These are phyloP conservation scores for Verticillium alfalfae DNA, from an alignment of 2,329 filamentous ascomycete genomes.

Conservation along the genomic window DNA sequence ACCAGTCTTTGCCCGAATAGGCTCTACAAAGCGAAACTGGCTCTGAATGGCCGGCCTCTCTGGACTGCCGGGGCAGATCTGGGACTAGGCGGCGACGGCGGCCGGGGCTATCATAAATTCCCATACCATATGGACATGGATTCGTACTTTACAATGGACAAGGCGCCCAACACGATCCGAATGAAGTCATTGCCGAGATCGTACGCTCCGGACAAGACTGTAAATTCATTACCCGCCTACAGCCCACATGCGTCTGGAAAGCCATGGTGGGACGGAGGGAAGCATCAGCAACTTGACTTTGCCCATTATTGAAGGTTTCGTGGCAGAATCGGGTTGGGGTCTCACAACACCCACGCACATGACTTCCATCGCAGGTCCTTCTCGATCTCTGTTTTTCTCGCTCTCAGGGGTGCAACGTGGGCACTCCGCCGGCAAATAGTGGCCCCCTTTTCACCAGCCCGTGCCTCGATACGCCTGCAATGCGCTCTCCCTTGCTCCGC, in stretches of 20 bases:
- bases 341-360: not conserved
- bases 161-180: not conserved
- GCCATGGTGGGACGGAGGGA: too few species aligned
- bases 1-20: constrained; percentile 7
- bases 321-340: not conserved
- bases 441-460: not conserved
- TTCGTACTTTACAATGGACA: not conserved
- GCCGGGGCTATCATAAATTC: not conserved
- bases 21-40: constrained; percentile 12
- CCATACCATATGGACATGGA: not conserved
- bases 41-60: constrained; percentile 8
- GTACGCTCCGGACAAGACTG: not conserved
- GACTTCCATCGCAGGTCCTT: not conserved
- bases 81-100: constrained; percentile 6
- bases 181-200: not conserved
- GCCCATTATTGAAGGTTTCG: too few species aligned
- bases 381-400: not conserved
- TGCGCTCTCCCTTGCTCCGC: not conserved
- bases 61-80: constrained; percentile 2
- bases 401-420: not conserved
- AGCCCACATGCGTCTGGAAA: too few species aligned
- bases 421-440: not conserved
- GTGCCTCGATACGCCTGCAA: not conserved
- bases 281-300: too few species aligned
- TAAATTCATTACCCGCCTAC: not conserved